Evolutionary conservation across 352 stramenopile genomes (phyloP).

Genomic region (Globisporangium perplexum): DNA sequence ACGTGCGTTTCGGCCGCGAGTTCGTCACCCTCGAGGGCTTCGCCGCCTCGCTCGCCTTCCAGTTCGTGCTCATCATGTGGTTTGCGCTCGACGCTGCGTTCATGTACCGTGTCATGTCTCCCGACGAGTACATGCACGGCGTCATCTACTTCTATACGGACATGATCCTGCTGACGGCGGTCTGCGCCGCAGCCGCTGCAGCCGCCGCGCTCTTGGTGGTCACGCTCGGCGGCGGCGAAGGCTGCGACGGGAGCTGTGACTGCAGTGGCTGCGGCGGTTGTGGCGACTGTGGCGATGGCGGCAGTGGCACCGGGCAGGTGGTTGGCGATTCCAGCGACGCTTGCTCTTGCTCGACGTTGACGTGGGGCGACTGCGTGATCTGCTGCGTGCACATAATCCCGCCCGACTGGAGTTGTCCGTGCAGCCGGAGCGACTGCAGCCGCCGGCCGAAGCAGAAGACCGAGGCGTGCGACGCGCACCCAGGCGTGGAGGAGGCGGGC

Average conservation of each 20-base stretch:
- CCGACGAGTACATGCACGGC: constrained; percentile 62
- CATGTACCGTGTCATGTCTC: constrained; percentile 56
- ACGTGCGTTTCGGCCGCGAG: constrained; percentile 16
- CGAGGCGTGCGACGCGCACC: neutral
- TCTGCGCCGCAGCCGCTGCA: constrained; percentile 28
- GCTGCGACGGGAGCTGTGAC: neutral
- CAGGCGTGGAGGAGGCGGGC: neutral
- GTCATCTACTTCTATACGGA: constrained; percentile 68
- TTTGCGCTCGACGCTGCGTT: constrained; percentile 43
- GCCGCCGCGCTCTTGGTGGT: constrained; percentile 5
- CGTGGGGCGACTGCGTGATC: neutral
- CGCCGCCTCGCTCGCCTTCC: constrained; percentile 29
- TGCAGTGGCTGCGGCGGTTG: neutral
- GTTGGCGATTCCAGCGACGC: neutral
- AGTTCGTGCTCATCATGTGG: constrained; percentile 46
- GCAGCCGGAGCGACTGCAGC: neutral
- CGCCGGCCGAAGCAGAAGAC: neutral
- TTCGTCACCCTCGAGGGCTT: constrained; percentile 34
- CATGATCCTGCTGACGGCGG: constrained; percentile 42
- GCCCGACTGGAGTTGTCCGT: neutral
- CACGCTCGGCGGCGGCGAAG: neutral
- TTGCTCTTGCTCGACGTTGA: neutral
- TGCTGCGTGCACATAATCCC: neutral
- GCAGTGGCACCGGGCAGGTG: neutral
- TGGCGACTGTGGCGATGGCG: neutral